Conservation (phyloP, 768 basidiomycete genomes). For the Xerocomellus chrysenteron region DNA sequence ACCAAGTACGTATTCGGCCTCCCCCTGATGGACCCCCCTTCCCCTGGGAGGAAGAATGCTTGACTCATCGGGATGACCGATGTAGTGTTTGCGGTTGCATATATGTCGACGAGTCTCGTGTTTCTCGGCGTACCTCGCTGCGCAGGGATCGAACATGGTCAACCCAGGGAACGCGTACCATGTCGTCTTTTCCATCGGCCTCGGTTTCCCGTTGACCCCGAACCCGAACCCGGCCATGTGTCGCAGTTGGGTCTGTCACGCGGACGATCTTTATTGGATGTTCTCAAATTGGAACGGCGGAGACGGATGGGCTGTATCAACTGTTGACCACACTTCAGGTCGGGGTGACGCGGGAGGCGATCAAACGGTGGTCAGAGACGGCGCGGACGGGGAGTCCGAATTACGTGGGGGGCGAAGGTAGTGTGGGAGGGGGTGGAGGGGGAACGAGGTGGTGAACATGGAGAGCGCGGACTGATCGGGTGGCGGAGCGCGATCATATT, state of each 20-base stretch:
- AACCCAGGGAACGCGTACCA: slow-evolving; percentile 14
- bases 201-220: slow-evolving; percentile 1
- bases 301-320: slow-evolving; percentile 17
- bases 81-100: slow-evolving; percentile 8
- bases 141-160: slow-evolving; percentile 15
- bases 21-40: too few species aligned
- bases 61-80: slow-evolving; percentile 5
- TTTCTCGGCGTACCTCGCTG: slow-evolving; percentile 11
- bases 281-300: slow-evolving; percentile 12
- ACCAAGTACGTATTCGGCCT: too few species aligned
- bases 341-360: not conserved
- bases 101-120: slow-evolving; percentile 16
- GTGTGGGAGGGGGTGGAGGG: too few species aligned
- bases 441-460: too few species aligned
- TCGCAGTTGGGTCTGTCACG: slow-evolving; percentile 15
- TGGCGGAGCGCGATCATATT: not conserved
- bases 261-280: slow-evolving; percentile 20
- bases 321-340: slow-evolving; percentile 4
- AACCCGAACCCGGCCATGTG: slow-evolving; percentile 14
- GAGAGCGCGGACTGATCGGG: too few species aligned
- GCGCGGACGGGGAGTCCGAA: too few species aligned
- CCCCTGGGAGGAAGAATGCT: too few species aligned
- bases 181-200: slow-evolving; percentile 7
- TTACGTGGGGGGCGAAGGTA: too few species aligned
- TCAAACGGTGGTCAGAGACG: too few species aligned